Conservation (phyloP, 2,329 filamentous ascomycete species). For the Chaetomium strumarium region DNA sequence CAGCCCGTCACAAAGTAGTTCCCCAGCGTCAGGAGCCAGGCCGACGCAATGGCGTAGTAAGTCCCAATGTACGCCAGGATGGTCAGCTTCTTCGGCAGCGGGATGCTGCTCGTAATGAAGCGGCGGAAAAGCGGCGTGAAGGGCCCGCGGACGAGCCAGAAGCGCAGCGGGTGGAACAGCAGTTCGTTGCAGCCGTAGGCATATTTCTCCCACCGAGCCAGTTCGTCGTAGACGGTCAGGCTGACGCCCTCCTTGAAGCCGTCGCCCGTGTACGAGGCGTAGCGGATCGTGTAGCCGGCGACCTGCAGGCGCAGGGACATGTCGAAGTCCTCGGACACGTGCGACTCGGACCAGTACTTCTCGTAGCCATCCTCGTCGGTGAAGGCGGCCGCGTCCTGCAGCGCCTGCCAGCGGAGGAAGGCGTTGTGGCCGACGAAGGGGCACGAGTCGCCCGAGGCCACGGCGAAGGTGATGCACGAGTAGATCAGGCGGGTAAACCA, state of each 20-base stretch:
- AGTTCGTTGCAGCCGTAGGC: constrained; percentile 80
- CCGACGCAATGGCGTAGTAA: constrained; percentile 71
- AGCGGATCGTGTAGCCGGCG: constrained; percentile 64
- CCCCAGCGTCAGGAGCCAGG: constrained; percentile 64
- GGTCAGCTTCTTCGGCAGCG: constrained; percentile 68
- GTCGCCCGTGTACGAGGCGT: constrained; percentile 66
- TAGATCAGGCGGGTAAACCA: constrained; percentile 72
- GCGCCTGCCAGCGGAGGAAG: constrained; percentile 66
- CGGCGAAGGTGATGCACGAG: constrained; percentile 68
- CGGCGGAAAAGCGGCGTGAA: constrained; percentile 72
- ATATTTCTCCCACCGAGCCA: constrained; percentile 82
- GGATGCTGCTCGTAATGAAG: constrained; percentile 68
- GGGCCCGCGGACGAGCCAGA: constrained; percentile 67
- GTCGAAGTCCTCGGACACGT: constrained; percentile 77
- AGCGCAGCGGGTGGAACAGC: constrained; percentile 69
- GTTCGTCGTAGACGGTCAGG: constrained; percentile 76
- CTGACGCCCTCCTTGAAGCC: constrained; percentile 81
- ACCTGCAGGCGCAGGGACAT: constrained; percentile 74
- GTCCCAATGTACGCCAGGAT: constrained; percentile 73
- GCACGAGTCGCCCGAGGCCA: constrained; percentile 69
- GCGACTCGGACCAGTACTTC: constrained; percentile 76
- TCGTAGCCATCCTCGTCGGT: constrained; percentile 64
- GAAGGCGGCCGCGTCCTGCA: constrained; percentile 64
- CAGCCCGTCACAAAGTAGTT: constrained; percentile 75
- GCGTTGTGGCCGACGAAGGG: constrained; percentile 78